phyloP scores from a whole-genome alignment of 2,329 filamentous ascomycete species.

The Aspergillus versicolor region DNA sequence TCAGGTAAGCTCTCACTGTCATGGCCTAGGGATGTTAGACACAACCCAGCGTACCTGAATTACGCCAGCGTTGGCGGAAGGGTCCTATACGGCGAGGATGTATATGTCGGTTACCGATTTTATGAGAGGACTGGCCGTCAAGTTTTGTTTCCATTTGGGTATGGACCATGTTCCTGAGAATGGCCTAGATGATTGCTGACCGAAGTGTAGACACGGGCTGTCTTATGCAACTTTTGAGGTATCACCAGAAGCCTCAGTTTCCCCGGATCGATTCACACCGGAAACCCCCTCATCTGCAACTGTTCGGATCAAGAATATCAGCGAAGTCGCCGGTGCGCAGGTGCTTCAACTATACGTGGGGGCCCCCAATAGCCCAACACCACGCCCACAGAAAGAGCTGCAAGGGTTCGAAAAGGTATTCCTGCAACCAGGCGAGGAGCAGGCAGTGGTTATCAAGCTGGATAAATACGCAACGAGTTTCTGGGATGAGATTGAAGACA shows the following conservation, averaged over 20 bases:
- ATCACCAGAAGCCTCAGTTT: constrained; percentile 54
- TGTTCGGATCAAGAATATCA: constrained; percentile 51
- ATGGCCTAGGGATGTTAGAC: constrained; percentile 64
- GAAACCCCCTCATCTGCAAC: constrained; percentile 46
- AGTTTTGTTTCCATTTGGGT: constrained; percentile 69
- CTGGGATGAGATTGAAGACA: constrained; percentile 43
- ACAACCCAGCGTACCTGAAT: constrained; percentile 74
- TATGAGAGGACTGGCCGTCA: constrained; percentile 67
- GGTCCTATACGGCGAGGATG: constrained; percentile 72
- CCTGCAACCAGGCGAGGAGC: constrained; percentile 37
- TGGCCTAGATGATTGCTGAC: not conserved
- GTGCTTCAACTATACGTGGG: constrained; percentile 51
- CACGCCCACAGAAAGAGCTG: constrained; percentile 44
- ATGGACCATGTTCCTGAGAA: not conserved
- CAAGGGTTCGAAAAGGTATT: constrained; percentile 47
- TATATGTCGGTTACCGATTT: constrained; percentile 77
- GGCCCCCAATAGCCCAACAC: constrained; percentile 25
- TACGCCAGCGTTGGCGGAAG: constrained; percentile 67
- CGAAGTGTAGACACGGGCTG: constrained; percentile 52
- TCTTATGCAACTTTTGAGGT: constrained; percentile 66
- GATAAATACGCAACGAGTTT: constrained; percentile 41
- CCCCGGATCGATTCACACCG: constrained; percentile 33
- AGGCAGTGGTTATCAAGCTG: constrained; percentile 29
- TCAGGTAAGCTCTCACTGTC: constrained; percentile 70
- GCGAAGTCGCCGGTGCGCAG: constrained; percentile 50